Evolutionary conservation across 73 alveolate species (phyloP), one percentile per base, ranked within the genome.

Genomic region (Paramecium tetraurelia): DNA sequence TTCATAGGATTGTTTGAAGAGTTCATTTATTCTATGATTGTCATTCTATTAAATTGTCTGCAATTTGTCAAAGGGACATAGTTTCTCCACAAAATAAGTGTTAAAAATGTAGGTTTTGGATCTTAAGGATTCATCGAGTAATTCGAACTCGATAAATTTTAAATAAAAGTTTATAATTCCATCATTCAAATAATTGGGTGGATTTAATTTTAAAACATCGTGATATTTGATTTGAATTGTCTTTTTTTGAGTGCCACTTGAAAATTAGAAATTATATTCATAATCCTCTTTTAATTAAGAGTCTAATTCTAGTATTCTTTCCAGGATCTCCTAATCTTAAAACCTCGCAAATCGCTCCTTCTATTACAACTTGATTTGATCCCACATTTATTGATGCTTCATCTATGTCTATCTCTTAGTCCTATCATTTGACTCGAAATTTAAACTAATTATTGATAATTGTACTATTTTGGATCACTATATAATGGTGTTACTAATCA

Each of bases 141-240:
- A 36, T 71, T 89, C 94, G 27, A 44, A 50, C 90, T 89, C 94
- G 18, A 69, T 46, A 71, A 89, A 71, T 83, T 89, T 89, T 9
- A 89, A 46, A 43, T 70, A 89, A 35, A 89, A 89, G 84, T 89
- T 89, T 40, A 89, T 83, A 27, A 89, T 89, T 44, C 92, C 75
- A 83, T 89, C 94, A 43, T 89, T 89, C 71, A 89, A 83, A 72
- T 89, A 89, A 50, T 89, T 46, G 16, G 80, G 80, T 27, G 94
- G 94, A 22, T 70, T 83, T 50, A 89, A 89, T 70, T 89, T 89
- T 70, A 70, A 38, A 36, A 89, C 71, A 89, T 89, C 94, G 21
- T 70, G 92, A 24, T 69, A 58, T 89, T 89, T 83, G 24, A 89
- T 72, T 44, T 77, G 29, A 21, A 89, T 89, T 58, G 86, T 68